phyloP scores from a whole-genome alignment of 176 grass and related monocot genomes.

The Musa schizocarpa region DNA sequence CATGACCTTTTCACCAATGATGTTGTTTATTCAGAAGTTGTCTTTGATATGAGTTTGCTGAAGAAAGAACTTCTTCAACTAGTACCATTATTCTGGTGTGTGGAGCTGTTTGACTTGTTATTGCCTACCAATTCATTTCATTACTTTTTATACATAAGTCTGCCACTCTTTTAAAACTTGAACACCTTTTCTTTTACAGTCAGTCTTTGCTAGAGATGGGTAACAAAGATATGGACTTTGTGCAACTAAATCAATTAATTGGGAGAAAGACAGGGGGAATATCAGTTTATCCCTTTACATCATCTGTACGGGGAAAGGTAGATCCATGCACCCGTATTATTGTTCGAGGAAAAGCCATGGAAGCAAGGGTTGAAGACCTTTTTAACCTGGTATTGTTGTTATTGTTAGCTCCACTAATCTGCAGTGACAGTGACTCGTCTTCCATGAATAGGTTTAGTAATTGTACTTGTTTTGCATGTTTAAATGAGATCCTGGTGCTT shows the following conservation, averaged over 20 bases:
- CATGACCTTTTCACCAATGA: constrained; percentile 99
- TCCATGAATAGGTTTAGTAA: not conserved
- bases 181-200: constrained; percentile 36
- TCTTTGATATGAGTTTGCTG: constrained; percentile 87
- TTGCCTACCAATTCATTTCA: constrained; percentile 8
- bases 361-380: constrained; percentile 63
- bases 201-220: constrained; percentile 99
- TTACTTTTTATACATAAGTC: too few species aligned
- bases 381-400: constrained; percentile 75
- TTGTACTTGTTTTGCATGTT: not conserved
- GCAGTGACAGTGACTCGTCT: not conserved
- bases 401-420: constrained; percentile 4
- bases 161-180: not conserved
- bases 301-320: constrained; percentile 61
- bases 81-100: constrained; percentile 94
- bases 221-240: constrained; percentile 99
- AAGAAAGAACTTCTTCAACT: constrained; percentile 91
- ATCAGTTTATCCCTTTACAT: constrained; percentile 96
- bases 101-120: not conserved
- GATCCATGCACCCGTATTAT: constrained; percentile 84
- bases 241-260: constrained; percentile 95
- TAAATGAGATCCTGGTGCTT: not conserved
- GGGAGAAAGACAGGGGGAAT: constrained; percentile 99
- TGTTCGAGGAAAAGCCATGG: constrained; percentile 84
- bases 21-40: constrained; percentile 78